Conservation (phyloP, 2,329 filamentous ascomycete species). For the Metarhizium anisopliae region DNA sequence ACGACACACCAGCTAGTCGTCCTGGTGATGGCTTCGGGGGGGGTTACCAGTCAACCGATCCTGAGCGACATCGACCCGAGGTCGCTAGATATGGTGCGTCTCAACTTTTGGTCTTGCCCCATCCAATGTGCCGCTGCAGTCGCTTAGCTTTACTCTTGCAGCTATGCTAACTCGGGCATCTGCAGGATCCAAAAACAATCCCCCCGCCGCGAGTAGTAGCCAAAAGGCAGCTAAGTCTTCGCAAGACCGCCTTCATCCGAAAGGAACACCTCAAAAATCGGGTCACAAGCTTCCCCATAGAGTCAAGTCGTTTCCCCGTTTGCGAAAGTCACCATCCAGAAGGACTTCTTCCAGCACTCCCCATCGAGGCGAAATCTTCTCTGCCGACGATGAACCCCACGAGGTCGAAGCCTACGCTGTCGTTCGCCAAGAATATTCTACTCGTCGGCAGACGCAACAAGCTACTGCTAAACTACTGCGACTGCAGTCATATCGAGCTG, state of each 20-base stretch:
- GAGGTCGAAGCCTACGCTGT: conserved; percentile 66
- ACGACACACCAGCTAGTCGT: conserved; percentile 25
- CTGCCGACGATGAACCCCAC: conserved; percentile 75
- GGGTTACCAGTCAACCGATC: conserved; percentile 51
- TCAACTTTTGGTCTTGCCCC: neutral
- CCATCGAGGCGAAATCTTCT: conserved; percentile 78
- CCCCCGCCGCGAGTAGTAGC: conserved; percentile 16
- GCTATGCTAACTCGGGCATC: neutral
- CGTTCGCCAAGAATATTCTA: conserved; percentile 17
- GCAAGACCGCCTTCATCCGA: conserved; percentile 26
- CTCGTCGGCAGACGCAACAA: conserved; percentile 25
- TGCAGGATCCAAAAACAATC: conserved; percentile 11
- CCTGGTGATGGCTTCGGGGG: conserved; percentile 39
- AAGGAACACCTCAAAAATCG: conserved; percentile 28
- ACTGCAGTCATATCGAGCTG: conserved; percentile 28
- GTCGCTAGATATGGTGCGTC: conserved; percentile 42
- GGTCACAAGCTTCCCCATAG: conserved; percentile 34
- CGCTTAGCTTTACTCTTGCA: neutral
- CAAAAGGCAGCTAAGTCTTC: conserved; percentile 26
- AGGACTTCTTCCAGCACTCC: conserved; percentile 71
- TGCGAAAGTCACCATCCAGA: conserved; percentile 64
- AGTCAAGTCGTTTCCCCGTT: conserved; percentile 36
- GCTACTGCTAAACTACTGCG: conserved; percentile 26
- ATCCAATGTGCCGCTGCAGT: neutral
- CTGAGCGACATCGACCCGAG: conserved; percentile 49